Evolutionary conservation across 192 early-diverging fungal genomes (phyloP), one percentile per base, ranked within the genome.

Genomic region (Coemansia sp.): DNA sequence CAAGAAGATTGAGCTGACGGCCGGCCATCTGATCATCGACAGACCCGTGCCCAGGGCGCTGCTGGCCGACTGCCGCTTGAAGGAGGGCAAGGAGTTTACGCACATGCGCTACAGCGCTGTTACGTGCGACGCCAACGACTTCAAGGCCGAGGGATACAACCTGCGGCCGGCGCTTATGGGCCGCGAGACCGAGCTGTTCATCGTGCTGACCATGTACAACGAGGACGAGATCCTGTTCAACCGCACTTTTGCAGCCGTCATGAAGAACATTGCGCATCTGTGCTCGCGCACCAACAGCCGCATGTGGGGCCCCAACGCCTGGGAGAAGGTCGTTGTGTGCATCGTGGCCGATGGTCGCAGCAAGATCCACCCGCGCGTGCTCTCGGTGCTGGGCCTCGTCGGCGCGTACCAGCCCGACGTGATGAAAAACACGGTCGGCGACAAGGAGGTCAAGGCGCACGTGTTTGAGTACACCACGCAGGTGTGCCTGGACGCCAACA

Each of bases 71-170:
- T 83, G 87, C 56, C 76, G 84, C 55, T 75, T 66, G 38, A 61
- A 75, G 29, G 78, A 87, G 0, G 87, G 84, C 32, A 84, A 90
- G 55, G 96, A 98, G 80, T 95, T 94, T 58, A 93, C 93, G 16
- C 88, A 96, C 69, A 88, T 96, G 86, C 87, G 96, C 28, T 99
- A 99, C 83, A 98, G 96, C 0, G 92, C 95, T 4, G 91, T 88
- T 11, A 94, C 93, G 12, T 90, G 88, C 75, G 89, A 94, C 67
- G 90, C 95, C 5, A 87, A 96, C 69, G 87, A 96, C 31, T 98
- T 96, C 80, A 65, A 69, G 31, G 60, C 76, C 32, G 77, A 89
- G 32, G 83, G 83, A 50, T 99, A 95, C 80, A 88, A 85, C 31
- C 83, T 99, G 61, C 86, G 94, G 16, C 94, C 83, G 57, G 84